Conservation (phyloP, 148 eudicot species). For the Fallopia convolvulus region DNA sequence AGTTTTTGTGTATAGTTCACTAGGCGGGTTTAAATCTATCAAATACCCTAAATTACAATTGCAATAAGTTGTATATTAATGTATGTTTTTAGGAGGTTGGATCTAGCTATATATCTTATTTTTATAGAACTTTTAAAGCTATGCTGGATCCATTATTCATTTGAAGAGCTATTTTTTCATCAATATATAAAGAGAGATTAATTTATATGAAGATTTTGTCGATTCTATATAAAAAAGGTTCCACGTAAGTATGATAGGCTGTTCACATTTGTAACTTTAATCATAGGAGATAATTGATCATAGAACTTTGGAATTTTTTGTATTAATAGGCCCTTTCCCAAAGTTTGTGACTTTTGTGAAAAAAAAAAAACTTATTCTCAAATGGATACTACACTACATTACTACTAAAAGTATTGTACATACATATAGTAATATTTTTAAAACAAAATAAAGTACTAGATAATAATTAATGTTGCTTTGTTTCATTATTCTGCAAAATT, state of each 20-base stretch:
- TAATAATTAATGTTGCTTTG: neutral
- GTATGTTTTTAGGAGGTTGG: too few species aligned
- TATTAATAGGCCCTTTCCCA: neutral
- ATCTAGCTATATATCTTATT: too few species aligned
- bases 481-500: neutral
- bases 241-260: constrained; percentile 1
- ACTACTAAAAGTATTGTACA: neutral
- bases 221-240: neutral
- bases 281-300: neutral
- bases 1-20: too few species aligned
- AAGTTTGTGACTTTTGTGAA: neutral
- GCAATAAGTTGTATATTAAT: too few species aligned
- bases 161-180: too few species aligned
- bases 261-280: neutral
- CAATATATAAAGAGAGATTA: neutral
- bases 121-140: too few species aligned
- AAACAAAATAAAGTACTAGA: neutral
- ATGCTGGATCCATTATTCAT: too few species aligned
- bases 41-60: too few species aligned
- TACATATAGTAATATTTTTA: neutral
- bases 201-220: neutral
- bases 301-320: neutral
- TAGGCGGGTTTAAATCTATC: too few species aligned
- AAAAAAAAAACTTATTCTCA: neutral
- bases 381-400: neutral